These are phyloP conservation scores for Parathielavia appendiculata DNA, from an alignment of 495 filamentous ascomycete species.

Conservation along the genomic window DNA sequence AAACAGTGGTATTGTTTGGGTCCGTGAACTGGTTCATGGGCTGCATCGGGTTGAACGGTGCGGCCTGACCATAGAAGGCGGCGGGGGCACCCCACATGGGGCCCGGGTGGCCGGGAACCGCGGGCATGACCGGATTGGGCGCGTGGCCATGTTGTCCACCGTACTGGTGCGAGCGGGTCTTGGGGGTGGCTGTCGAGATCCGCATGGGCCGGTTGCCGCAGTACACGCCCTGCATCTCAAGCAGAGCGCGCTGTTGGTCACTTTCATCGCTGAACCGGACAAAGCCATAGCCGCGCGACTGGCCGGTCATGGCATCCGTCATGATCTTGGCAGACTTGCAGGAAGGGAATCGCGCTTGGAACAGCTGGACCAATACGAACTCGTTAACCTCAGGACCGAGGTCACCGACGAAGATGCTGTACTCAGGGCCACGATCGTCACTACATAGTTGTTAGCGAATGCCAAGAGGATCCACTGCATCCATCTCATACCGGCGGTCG, in stretches of 20 bases:
- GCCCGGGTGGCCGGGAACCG: slow-evolving; percentile 34
- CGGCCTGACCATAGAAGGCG: slow-evolving; percentile 32
- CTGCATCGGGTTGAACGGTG: slow-evolving; percentile 52
- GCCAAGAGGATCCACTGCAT: background rate
- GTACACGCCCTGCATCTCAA: slow-evolving; percentile 99
- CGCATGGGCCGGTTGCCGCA: slow-evolving; percentile 99
- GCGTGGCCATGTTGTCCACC: slow-evolving; percentile 31
- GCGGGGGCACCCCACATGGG: slow-evolving; percentile 37
- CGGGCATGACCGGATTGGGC: slow-evolving; percentile 36
- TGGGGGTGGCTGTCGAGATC: slow-evolving; percentile 95
- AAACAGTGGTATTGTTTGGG: slow-evolving; percentile 99
- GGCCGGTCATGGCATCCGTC: slow-evolving; percentile 96
- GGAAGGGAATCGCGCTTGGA: slow-evolving; percentile 90
- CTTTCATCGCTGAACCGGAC: slow-evolving; percentile 91
- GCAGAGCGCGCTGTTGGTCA: slow-evolving; percentile 91
- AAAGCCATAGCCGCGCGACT: slow-evolving; percentile 97
- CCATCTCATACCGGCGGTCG: slow-evolving; percentile 68
- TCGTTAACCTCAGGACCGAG: slow-evolving; percentile 98
- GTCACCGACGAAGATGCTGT: slow-evolving; percentile 95
- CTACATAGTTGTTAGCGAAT: slow-evolving; percentile 41
- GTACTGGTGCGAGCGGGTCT: slow-evolving; percentile 55
- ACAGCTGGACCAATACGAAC: slow-evolving; percentile 93
- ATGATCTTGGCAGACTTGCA: slow-evolving; percentile 99
- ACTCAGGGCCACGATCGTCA: slow-evolving; percentile 95
- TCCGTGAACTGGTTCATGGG: slow-evolving; percentile 99